Evolutionary conservation across 1,139 yeast genomes (phyloP).

Genomic region (Suhomyces panamericanus): DNA sequence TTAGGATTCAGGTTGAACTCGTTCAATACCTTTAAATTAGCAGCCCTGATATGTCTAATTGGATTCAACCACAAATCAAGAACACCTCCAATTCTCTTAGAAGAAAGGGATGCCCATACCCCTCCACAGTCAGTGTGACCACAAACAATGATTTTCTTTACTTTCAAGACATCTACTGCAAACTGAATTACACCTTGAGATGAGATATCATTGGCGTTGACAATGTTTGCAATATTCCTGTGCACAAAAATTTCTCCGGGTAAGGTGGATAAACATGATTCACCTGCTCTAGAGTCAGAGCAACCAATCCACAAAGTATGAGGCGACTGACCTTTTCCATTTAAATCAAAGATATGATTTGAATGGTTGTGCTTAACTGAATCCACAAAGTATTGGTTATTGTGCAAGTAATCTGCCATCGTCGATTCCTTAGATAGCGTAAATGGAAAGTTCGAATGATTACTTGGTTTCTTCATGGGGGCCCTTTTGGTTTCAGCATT

Average conservation of each 20-base stretch:
- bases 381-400: conserved; percentile 70
- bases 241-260: conserved; percentile 97
- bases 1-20: conserved; percentile 47
- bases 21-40: conserved; percentile 50
- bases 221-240: conserved; percentile 86
- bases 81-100: conserved; percentile 70
- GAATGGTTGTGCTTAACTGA: conserved; percentile 61
- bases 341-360: conserved; percentile 58
- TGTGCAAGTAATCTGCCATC: conserved; percentile 61
- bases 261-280: conserved; percentile 69
- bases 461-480: conserved; percentile 5
- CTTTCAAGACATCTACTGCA: conserved; percentile 84
- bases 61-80: conserved; percentile 79
- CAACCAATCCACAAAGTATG: conserved; percentile 97
- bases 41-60: conserved; percentile 67
- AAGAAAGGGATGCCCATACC: conserved; percentile 78
- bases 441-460: conserved; percentile 46
- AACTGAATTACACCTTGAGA: conserved; percentile 85
- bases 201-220: conserved; percentile 70
- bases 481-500: conserved; percentile 3
- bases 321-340: conserved; percentile 86
- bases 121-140: conserved; percentile 99
- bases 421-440: conserved; percentile 57
- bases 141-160: conserved; percentile 80
- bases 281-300: conserved; percentile 90